Evolutionary conservation across 768 basidiomycete genomes (phyloP), one percentile per base, ranked within the genome.

Genomic region (Tricholomella constricta): DNA sequence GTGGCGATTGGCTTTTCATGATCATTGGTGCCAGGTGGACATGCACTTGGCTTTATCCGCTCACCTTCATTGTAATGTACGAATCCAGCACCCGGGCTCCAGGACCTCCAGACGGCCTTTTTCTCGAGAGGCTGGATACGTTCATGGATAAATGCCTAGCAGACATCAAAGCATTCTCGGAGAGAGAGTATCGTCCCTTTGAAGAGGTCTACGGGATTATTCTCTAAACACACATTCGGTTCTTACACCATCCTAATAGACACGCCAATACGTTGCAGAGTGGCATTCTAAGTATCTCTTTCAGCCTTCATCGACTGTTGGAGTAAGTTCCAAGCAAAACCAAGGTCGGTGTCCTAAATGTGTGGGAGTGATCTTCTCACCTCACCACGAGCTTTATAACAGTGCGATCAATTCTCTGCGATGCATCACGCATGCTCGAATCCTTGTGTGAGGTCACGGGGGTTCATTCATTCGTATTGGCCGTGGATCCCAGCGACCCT

Each of bases 211-310:
- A 54, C 62, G 56, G 58, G 56, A 55, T 62, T 56, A 54, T 56
- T 55, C 57, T 58, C 47, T 46, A 51, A 50, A 38, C 50, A 53
- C 46, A 40, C 27, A 34, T 20, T 34, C 27, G 45, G 41, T 47
- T 49, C 64, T 72, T 58, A 69, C 57, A 54, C 53, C 44, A 55
- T 61, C 56, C 48, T 34, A 40, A 22, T 64, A 78, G 74, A 78
- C 72, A 51, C 79, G 80, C 61, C 73, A 74, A 62, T 73, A 72
- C 42, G 76, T 86, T 55, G 82, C 85, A n/a, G 80, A 86, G 65
- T 80, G 81, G 77, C 84, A 88, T 58, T 75, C 76, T 54, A 80
- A 73, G 61, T 77, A 78, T 65, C 77, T 88, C 26, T 85, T 85
- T 65, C 63, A 61, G 52, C 53, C 65, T 23, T 61, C 57, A 34